Percentiles rank a stretch among this genome's conserved stretches.
phyloP scores from a whole-genome alignment of 2,329 filamentous ascomycete species.

The Pseudogymnoascus verrucosus region DNA sequence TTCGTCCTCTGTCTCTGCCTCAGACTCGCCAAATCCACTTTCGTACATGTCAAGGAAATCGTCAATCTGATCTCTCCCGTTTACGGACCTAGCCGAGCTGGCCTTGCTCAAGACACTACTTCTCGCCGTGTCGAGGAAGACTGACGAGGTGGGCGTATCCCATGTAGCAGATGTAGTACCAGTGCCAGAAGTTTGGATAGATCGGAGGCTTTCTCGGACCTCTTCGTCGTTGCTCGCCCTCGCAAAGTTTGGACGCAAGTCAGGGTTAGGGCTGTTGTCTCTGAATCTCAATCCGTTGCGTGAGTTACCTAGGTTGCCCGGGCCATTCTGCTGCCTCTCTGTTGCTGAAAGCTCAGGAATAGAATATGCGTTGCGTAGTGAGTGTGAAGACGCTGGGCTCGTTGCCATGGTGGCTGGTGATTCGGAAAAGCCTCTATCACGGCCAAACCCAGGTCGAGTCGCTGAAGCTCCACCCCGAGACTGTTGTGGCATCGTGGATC shows the following conservation, averaged over 20 bases:
- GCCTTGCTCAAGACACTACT: constrained; percentile 75
- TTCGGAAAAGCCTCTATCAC: constrained; percentile 24
- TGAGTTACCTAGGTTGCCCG: constrained; percentile 24
- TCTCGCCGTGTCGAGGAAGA: constrained; percentile 52
- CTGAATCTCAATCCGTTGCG: constrained; percentile 17
- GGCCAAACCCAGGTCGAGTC: constrained; percentile 14
- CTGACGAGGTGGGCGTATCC: neutral
- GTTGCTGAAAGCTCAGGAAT: constrained; percentile 26
- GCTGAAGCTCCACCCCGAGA: constrained; percentile 17
- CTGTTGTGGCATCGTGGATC: constrained; percentile 19
- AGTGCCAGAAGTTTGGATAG: constrained; percentile 26
- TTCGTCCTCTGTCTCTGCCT: constrained; percentile 31
- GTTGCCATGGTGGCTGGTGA: constrained; percentile 14
- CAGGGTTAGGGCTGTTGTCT: constrained; percentile 20
- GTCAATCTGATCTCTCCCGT: constrained; percentile 48
- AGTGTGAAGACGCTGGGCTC: constrained; percentile 10
- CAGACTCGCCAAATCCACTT: constrained; percentile 49
- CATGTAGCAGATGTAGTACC: neutral
- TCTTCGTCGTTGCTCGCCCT: constrained; percentile 30
- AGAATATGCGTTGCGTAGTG: constrained; percentile 25
- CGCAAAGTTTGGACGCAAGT: constrained; percentile 21
- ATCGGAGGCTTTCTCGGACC: constrained; percentile 50
- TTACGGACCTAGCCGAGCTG: constrained; percentile 62
- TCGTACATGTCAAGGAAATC: constrained; percentile 67
- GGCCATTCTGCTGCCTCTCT: constrained; percentile 23